Evolutionary conservation across 148 eudicot genomes (phyloP), one percentile per base, ranked within the genome.

Genomic region (Vaccinium corymbosum): DNA sequence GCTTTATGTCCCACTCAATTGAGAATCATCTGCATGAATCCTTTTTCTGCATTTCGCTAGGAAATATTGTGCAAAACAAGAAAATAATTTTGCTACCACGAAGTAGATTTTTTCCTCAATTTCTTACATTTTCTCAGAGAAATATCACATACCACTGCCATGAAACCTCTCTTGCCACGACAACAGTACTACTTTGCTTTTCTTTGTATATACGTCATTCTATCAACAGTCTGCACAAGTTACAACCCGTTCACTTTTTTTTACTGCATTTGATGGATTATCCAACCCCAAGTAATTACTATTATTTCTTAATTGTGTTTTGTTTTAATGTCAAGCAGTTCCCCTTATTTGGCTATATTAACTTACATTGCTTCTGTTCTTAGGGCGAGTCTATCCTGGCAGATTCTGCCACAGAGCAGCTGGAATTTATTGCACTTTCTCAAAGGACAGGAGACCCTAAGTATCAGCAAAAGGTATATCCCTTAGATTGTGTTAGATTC

Each of bases 401-500:
- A 70, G 99, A 97, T 94, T 95, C 99, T 86, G 99, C 93, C 86
- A 97, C 99, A 29, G 99, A 97, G 89, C 98, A 95, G 89, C 90
- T 97, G 84, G 99, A 97, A 86, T 97, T 97, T 86, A 97, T 97
- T 86, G 99, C 98, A 61, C 99, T 97, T 64, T 95, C 99, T 56
- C 98, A 97, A 84, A 92, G 99, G 87, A 97, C 97, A 46, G 99
- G 99, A 80, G 91, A 97, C 42, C 98, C 95, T 57, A 95, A 97
- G 86, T 97, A 97, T 91, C 99, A 95, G 89, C 91, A 88, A 85
- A 97, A 95, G 98, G 99, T 97, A 84, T 70, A 5, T 84, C 48
- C 76, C 76, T 55, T 57, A 62, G 20, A 46, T 55, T 35, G 32
- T 20, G 62, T 22, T 51, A 14, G 83, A 29, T 76, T 7, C 62